Evolutionary conservation across 177 flowering plant species (phyloP), one percentile per base, ranked within the genome.

Genomic region (Telopea speciosissima): DNA sequence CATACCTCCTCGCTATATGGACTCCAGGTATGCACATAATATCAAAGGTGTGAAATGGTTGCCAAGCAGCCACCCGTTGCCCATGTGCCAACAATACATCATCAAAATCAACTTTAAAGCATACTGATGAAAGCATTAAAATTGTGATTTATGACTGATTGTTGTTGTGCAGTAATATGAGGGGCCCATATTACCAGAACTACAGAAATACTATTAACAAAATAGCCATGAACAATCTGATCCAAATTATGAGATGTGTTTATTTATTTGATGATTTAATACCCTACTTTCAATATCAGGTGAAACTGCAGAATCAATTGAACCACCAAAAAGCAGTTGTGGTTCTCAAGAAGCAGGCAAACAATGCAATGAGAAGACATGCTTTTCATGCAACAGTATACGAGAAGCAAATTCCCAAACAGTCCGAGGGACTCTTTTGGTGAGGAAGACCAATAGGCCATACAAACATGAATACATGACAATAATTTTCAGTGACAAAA

Each of bases 381-480:
- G 99, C 70, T 85, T 85, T 74, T 78, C 91, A 70, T 96, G 99
- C 88, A 90, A 85, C 62, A 85, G 90, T 63, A 70, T 72, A 63
- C 78, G 90, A 64, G 99, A 96, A 81, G 88, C 88, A 49, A 81
- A 85, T 72, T 76, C 91, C 9, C 88, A 90, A 61, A 88, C 78
- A 28, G 98, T 96, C 24, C 84, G 99, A 74, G 99, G 97, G 67
- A 96, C 99, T 58, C 81, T 96, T 67, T 75, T 96, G 90, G 99
- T 96, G 71, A 83, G 91, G 23, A 64, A 60, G 5, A 66, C 17
- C 13, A 1, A 69, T 25, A 63, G 8, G 13, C 22, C 31, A 65
- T 36, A 36, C 33, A 31, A 31, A 4, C n/a, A 64, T 65, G 17
- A 25, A 17, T 17, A 49, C 58, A 52, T 16, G 58, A 52, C 2